Evolutionary conservation across 2,329 filamentous ascomycete species (phyloP).

Genomic region (Metarhizium rileyi): DNA sequence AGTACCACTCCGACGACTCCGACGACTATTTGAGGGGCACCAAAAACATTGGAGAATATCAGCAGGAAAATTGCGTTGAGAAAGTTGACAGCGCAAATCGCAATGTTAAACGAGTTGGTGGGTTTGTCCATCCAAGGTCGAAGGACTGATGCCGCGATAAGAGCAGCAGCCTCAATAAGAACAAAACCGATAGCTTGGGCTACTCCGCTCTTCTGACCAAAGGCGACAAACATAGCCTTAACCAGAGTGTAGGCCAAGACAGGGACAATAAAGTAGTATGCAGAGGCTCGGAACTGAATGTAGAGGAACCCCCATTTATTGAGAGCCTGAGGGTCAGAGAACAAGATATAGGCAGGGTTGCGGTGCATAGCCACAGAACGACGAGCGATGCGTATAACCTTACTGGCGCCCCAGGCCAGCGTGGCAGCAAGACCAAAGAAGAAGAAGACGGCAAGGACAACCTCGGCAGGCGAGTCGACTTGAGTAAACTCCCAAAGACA

Average conservation of each 20-base stretch:
- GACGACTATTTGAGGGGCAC: constrained; percentile 70
- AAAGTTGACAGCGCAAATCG: constrained; percentile 84
- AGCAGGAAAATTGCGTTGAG: constrained; percentile 82
- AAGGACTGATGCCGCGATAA: constrained; percentile 70
- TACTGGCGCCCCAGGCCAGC: constrained; percentile 76
- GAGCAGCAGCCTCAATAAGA: constrained; percentile 67
- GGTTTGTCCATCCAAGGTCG: constrained; percentile 99
- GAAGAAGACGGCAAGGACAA: constrained; percentile 83
- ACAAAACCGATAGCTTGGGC: constrained; percentile 76
- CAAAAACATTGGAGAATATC: constrained; percentile 80
- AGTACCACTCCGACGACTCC: constrained; percentile 85
- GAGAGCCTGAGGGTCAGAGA: constrained; percentile 84
- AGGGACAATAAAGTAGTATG: constrained; percentile 90
- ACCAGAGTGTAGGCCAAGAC: constrained; percentile 68
- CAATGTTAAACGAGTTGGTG: constrained; percentile 93
- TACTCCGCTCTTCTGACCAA: constrained; percentile 60
- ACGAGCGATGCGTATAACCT: constrained; percentile 82
- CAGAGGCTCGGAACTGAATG: constrained; percentile 89
- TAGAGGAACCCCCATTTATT: constrained; percentile 99
- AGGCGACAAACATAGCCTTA: constrained; percentile 82
- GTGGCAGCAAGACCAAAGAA: constrained; percentile 70
- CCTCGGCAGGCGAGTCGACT: constrained; percentile 73
- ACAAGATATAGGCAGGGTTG: constrained; percentile 94
- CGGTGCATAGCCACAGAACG: constrained; percentile 86
- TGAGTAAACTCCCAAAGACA: constrained; percentile 90